These are phyloP conservation scores for Paxillus ammoniavirescens DNA, from an alignment of 768 basidiomycete genomes.

Conservation along the genomic window DNA sequence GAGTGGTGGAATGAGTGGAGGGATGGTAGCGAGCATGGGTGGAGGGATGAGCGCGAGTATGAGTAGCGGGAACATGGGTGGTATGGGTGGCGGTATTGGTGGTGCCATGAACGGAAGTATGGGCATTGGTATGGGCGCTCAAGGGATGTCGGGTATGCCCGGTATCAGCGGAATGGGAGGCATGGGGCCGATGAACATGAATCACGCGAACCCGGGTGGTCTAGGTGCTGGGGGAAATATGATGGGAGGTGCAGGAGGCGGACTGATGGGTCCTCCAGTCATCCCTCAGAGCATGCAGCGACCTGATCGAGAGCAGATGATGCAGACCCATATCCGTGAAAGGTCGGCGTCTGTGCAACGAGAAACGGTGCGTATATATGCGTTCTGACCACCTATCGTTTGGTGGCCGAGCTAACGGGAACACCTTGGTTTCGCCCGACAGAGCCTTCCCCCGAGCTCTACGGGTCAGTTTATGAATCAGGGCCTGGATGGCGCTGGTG, in stretches of 20 bases:
- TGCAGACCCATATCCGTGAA: slow-evolving; percentile 27
- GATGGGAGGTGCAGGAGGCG: slow-evolving; percentile 30
- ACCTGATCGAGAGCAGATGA: slow-evolving; percentile 20
- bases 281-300: slow-evolving; percentile 27
- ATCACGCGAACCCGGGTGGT: slow-evolving; percentile 9
- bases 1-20: slow-evolving; percentile 6
- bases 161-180: slow-evolving; percentile 14
- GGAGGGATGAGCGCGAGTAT: slow-evolving; percentile 14
- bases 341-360: slow-evolving; percentile 23
- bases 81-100: slow-evolving; percentile 10
- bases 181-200: slow-evolving; percentile 24
- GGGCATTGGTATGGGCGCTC: slow-evolving; percentile 12
- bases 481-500: slow-evolving; percentile 15
- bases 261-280: slow-evolving; percentile 41
- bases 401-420: neutral
- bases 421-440: neutral
- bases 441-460: slow-evolving; percentile 26
- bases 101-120: slow-evolving; percentile 18
- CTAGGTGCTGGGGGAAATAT: slow-evolving; percentile 22
- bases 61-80: slow-evolving; percentile 4
- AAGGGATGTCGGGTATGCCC: slow-evolving; percentile 14
- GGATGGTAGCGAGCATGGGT: slow-evolving; percentile 14
- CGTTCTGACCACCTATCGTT: neutral
- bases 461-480: slow-evolving; percentile 19
- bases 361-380: slow-evolving; percentile 20